Evolutionary conservation across 2,329 filamentous ascomycete species (phyloP).

Genomic region (Gaeumannomyces tritici): DNA sequence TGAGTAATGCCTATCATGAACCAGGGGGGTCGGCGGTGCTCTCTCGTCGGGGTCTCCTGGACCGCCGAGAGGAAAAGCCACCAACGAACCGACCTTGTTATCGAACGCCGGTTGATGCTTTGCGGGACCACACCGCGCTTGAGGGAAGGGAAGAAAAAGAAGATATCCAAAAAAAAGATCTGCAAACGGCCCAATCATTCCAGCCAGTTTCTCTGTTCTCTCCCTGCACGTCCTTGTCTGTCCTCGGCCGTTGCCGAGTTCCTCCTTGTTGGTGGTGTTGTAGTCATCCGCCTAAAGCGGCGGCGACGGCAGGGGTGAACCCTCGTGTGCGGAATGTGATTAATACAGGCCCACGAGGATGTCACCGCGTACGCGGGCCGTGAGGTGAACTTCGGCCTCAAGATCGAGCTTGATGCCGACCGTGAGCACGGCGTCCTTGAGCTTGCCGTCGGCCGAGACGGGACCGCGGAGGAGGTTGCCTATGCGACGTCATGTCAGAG

Average conservation of each 20-base stretch:
- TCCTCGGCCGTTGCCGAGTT: no score
- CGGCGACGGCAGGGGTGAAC: no score
- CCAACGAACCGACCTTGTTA: background rate
- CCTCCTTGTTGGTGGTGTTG: background rate
- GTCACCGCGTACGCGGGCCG: constrained; percentile 49
- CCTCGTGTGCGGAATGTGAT: background rate
- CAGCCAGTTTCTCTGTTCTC: background rate
- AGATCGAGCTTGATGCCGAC: constrained; percentile 55
- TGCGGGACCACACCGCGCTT: background rate
- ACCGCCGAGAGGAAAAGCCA: background rate
- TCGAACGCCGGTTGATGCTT: background rate
- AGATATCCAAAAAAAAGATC: background rate
- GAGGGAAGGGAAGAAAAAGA: background rate
- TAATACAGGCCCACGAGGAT: constrained; percentile 50
- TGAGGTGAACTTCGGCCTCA: constrained; percentile 53
- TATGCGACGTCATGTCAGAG: constrained; percentile 12
- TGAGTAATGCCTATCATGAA: background rate
- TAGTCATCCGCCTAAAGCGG: no score
- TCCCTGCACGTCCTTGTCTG: no score
- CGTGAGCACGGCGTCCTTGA: constrained; percentile 47
- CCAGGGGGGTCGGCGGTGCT: background rate
- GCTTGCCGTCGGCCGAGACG: constrained; percentile 45
- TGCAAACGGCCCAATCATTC: background rate
- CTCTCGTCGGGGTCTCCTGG: background rate
- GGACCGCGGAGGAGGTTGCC: constrained; percentile 47